Evolutionary conservation across 2,329 filamentous ascomycete genomes (phyloP).

Genomic region (Talaromyces rugulosus): DNA sequence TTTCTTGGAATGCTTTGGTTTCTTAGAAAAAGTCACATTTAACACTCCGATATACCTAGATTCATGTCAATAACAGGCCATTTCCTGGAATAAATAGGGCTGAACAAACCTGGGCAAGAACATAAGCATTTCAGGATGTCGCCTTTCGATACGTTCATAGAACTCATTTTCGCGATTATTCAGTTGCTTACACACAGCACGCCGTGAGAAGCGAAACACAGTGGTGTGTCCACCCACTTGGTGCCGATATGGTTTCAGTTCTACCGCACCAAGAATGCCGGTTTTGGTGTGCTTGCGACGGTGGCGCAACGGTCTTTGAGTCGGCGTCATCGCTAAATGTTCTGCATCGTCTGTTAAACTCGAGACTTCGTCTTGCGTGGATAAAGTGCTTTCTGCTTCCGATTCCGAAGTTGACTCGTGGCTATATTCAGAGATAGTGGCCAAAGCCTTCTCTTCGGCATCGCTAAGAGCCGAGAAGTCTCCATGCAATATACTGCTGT

Average conservation of each 20-base stretch:
- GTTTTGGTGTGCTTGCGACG: conserved; percentile 26
- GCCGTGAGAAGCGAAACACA: conserved; percentile 88
- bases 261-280: conserved; percentile 77
- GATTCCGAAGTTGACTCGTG: conserved; percentile 43
- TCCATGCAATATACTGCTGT: conserved; percentile 59
- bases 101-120: conserved; percentile 77
- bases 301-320: conserved; percentile 20
- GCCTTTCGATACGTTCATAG: conserved; percentile 90
- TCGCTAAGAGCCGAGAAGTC: conserved; percentile 46
- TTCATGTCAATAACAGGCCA: not conserved
- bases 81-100: not conserved
- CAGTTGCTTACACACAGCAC: conserved; percentile 95
- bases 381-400: conserved; percentile 39
- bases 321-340: conserved; percentile 44
- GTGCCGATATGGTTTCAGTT: conserved; percentile 93
- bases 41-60: conserved; percentile 89
- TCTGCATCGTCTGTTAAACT: conserved; percentile 53
- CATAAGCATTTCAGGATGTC: conserved; percentile 81
- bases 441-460: conserved; percentile 31
- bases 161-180: conserved; percentile 99
- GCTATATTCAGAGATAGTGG: conserved; percentile 33
- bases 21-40: conserved; percentile 91
- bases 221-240: conserved; percentile 97
- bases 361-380: conserved; percentile 48
- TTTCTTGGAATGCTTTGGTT: conserved; percentile 57